These are phyloP conservation scores for Aspergillus kassunensis DNA, from an alignment of 495 filamentous ascomycete species.

Conservation along the genomic window DNA sequence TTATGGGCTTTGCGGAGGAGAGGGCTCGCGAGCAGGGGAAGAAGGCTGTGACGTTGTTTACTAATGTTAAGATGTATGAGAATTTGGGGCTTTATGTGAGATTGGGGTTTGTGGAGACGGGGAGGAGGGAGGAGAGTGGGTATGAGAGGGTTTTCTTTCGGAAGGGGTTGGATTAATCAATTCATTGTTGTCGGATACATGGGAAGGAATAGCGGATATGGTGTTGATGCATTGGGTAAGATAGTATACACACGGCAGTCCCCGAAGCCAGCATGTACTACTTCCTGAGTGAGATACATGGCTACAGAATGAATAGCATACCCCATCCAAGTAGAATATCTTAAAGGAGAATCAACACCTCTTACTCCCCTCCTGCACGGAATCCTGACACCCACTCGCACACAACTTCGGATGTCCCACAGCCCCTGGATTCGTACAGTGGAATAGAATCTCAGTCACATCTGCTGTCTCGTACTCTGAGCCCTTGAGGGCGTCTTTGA, in stretches of 20 bases:
- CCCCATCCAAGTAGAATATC: too few species aligned
- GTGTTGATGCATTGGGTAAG: too few species aligned
- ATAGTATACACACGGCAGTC: too few species aligned
- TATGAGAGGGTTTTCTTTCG: conserved; percentile 33
- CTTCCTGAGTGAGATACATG: too few species aligned
- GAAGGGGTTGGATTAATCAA: too few species aligned
- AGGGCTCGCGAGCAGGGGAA: conserved; percentile 3
- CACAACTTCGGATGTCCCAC: conserved; percentile 38
- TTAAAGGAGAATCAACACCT: conserved; percentile 14
- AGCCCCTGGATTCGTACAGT: conserved; percentile 38
- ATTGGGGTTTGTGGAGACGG: conserved; percentile 32
- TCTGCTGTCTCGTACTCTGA: conserved; percentile 30
- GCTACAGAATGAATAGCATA: too few species aligned
- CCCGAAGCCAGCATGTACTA: too few species aligned
- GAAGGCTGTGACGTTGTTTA: conserved; percentile 24
- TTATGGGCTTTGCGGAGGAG: conserved; percentile 22
- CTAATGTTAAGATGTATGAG: conserved; percentile 38
- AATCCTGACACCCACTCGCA: conserved; percentile 28
- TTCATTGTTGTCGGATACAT: too few species aligned
- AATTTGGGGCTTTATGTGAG: conserved; percentile 31
- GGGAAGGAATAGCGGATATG: too few species aligned
- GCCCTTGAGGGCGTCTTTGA: conserved; percentile 29
- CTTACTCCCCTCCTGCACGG: conserved; percentile 32
- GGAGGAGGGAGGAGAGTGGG: conserved; percentile 24
- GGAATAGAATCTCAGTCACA: conserved; percentile 31